A percentile compares a stretch with the other conserved stretches of the same genome.
Evolutionary conservation across 1,284 basidiomycete genomes (phyloP).

Genomic region (Tranzscheliella williamsii): DNA sequence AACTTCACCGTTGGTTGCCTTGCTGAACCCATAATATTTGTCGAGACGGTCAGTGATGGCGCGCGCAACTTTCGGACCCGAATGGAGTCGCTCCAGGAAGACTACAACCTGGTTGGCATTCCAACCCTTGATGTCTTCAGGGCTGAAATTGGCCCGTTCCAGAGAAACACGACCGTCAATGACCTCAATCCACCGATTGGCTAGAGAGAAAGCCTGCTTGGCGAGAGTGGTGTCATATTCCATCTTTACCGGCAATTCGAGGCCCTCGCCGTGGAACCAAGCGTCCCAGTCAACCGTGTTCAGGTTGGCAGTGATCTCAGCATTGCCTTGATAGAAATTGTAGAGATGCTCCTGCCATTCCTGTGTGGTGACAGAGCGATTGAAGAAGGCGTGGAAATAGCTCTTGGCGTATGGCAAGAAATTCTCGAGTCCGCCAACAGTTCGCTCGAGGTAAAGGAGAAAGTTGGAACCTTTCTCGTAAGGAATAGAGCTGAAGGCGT

Average conservation of each 20-base stretch:
- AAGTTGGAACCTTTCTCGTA: constrained; percentile 79
- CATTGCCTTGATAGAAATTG: constrained; percentile 70
- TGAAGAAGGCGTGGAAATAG: constrained; percentile 69
- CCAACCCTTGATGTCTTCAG: constrained; percentile 50
- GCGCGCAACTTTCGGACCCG: constrained; percentile 56
- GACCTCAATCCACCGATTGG: constrained; percentile 71
- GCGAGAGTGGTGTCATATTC: constrained; percentile 83
- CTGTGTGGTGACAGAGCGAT: constrained; percentile 81
- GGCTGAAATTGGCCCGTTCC: constrained; percentile 27
- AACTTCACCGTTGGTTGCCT: constrained; percentile 64
- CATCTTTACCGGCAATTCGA: constrained; percentile 75
- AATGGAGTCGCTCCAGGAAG: constrained; percentile 64
- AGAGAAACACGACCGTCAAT: constrained; percentile 14
- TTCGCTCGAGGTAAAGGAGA: constrained; percentile 70
- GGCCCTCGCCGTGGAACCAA: constrained; percentile 84
- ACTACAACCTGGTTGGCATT: constrained; percentile 62
- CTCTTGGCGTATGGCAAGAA: constrained; percentile 67
- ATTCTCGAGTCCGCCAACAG: constrained; percentile 80
- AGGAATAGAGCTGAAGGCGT: constrained; percentile 66
- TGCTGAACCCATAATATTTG: constrained; percentile 62
- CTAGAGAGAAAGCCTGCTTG: constrained; percentile 69
- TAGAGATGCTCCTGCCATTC: constrained; percentile 85
- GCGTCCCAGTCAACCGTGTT: constrained; percentile 72
- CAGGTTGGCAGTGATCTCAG: constrained; percentile 65
- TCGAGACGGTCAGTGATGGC: constrained; percentile 61